Percentiles rank a stretch among this genome's conserved stretches.
Evolutionary conservation across 352 stramenopile genomes (phyloP).

Genomic region (Globisporangium orthogonon): DNA sequence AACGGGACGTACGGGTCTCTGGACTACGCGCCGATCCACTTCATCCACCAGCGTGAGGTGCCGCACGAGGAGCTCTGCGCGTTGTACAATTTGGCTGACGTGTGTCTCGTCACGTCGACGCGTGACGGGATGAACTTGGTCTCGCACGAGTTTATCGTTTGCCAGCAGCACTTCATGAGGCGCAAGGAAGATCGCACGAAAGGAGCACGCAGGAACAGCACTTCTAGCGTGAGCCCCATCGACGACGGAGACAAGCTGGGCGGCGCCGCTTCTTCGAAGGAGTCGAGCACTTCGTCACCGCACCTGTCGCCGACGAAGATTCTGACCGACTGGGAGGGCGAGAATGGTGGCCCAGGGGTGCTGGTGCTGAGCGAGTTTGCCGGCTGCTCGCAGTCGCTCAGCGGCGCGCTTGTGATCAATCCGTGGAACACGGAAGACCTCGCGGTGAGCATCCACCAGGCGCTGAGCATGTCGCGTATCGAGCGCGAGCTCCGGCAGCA

Average conservation of each 20-base stretch:
- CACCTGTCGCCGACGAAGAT: slow-evolving; percentile 43
- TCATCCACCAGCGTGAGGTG: slow-evolving; percentile 79
- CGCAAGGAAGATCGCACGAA: slow-evolving; percentile 67
- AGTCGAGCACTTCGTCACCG: slow-evolving; percentile 19
- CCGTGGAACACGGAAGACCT: slow-evolving; percentile 87
- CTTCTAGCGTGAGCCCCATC: neutral
- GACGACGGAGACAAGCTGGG: neutral
- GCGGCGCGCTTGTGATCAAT: slow-evolving; percentile 83
- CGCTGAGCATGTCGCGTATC: slow-evolving; percentile 75
- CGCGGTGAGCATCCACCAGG: slow-evolving; percentile 72
- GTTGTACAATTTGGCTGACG: slow-evolving; percentile 85
- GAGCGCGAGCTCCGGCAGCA: slow-evolving; percentile 86
- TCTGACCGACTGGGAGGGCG: slow-evolving; percentile 68
- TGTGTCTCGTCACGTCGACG: slow-evolving; percentile 86
- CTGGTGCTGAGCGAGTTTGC: slow-evolving; percentile 88
- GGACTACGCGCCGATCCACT: slow-evolving; percentile 89
- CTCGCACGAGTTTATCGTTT: slow-evolving; percentile 86
- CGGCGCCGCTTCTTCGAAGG: slow-evolving; percentile 2
- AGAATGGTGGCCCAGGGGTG: slow-evolving; percentile 77
- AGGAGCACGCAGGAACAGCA: slow-evolving; percentile 12
- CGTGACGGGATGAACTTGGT: slow-evolving; percentile 90
- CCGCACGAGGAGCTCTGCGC: slow-evolving; percentile 84
- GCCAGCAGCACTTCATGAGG: slow-evolving; percentile 80
- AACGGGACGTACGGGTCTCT: slow-evolving; percentile 85
- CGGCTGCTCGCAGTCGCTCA: slow-evolving; percentile 82